Evolutionary conservation across 495 filamentous ascomycete species (phyloP), one percentile per base, ranked within the genome.

Genomic region (Aspergillus kassunensis): DNA sequence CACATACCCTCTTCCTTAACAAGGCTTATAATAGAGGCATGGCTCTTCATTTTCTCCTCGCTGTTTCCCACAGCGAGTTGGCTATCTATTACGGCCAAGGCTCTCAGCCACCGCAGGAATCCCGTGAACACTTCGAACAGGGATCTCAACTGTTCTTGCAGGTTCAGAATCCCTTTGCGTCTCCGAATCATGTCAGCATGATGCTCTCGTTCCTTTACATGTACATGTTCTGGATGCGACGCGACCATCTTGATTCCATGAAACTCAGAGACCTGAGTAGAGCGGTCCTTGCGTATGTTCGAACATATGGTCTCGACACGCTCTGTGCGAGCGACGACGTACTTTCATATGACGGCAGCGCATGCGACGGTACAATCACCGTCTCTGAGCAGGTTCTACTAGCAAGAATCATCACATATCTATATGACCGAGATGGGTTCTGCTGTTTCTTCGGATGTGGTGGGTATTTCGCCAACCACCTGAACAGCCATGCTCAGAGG

Each of bases 221-320:
- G 24, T 57, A 44, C 23, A 53, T 57, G 49, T 57, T 57, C 16
- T 50, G 49, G 55, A 57, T 57, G 55, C 37, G 55, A 44, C 19
- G 50, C 1, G 50, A 53, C 18, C 21, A 24, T 4, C 44, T 52
- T 1, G 44, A 25, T 13, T 30, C 44, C 18, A 30, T 13, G 9
- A 57, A 34, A 21, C 44, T 57, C 15, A 19, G 24, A 11, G 49
- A 40, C 11, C 19, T 57, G 36, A 57, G 54, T 16, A 18, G 31
- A 16, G 18, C 37, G 0, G 49, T 53, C 4, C n/a, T 44, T 10
- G 44, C 25, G 6, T 53, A 53, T 27, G 25, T 53, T 13, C 19
- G 37, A 40, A 34, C 21, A 19, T 43, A 49, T 31, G 37, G 15
- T 1, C 15, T 57, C 12, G 44, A 49, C 16, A 40, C 33, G 1